phyloP scores from a whole-genome alignment of 2,329 filamentous ascomycete genomes.

The Fonsecaea multimorphosa region DNA sequence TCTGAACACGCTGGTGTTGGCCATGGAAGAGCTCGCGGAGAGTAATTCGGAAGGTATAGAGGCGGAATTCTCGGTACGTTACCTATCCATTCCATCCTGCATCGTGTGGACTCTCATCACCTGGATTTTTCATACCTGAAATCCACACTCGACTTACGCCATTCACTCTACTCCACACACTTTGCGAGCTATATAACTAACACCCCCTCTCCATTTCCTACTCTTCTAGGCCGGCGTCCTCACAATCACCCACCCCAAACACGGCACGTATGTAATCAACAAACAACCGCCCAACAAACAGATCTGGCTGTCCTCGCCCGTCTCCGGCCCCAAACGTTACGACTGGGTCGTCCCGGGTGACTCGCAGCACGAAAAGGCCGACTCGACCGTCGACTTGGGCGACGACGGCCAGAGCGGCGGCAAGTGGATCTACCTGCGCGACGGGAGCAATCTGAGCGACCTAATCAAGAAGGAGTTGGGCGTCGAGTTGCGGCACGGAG shows the following conservation, averaged over 20 bases:
- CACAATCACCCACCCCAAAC: slow-evolving; percentile 69
- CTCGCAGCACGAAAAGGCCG: slow-evolving; percentile 78
- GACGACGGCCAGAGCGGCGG: slow-evolving; percentile 54
- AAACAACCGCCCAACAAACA: slow-evolving; percentile 98
- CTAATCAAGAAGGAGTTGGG: slow-evolving; percentile 78
- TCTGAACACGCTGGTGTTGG: slow-evolving; percentile 64
- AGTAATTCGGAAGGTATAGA: slow-evolving; percentile 71
- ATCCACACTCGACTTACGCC: too few relatives aligned
- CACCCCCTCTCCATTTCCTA: neutral
- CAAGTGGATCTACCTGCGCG: slow-evolving; percentile 86
- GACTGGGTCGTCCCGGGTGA: slow-evolving; percentile 81
- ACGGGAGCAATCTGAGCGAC: slow-evolving; percentile 75
- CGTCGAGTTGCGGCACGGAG: slow-evolving; percentile 61
- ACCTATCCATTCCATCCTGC: neutral
- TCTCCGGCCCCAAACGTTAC: slow-evolving; percentile 90
- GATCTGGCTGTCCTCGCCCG: slow-evolving; percentile 93
- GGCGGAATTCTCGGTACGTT: slow-evolving; percentile 81
- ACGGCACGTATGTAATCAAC: slow-evolving; percentile 90
- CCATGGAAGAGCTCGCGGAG: slow-evolving; percentile 77
- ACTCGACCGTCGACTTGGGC: slow-evolving; percentile 58
- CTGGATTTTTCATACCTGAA: too few relatives aligned
- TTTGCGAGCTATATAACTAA: neutral
- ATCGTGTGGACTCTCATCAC: too few relatives aligned
- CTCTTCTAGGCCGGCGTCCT: slow-evolving; percentile 77
- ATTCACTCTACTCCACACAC: too few relatives aligned